A percentile compares a stretch with the other conserved stretches of the same genome.
phyloP scores from a whole-genome alignment of 441 rosid species.

The Metrosideros polymorpha region DNA sequence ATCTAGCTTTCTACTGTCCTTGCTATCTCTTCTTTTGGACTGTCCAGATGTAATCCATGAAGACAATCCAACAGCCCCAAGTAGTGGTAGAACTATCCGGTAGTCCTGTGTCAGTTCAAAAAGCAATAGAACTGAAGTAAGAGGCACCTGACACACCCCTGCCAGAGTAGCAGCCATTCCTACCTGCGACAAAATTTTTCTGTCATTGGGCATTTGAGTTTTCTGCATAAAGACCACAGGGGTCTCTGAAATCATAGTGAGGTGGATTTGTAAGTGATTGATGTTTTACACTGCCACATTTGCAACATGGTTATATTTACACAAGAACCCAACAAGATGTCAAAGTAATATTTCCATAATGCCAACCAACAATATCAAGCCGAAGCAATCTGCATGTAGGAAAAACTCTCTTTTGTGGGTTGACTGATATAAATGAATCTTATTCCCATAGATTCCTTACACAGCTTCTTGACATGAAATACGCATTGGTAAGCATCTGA shows the following conservation, averaged over 20 bases:
- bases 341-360: neutral
- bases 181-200: constrained; percentile 42
- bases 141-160: constrained; percentile 98
- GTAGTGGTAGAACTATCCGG: constrained; percentile 78
- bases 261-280: neutral
- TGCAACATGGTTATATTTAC: neutral
- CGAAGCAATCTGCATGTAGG: neutral
- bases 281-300: neutral
- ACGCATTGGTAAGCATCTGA: neutral
- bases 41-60: constrained; percentile 92
- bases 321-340: neutral
- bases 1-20: constrained; percentile 25
- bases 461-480: neutral
- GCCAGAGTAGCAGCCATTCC: constrained; percentile 99
- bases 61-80: constrained; percentile 91
- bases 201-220: neutral
- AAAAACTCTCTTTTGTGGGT: neutral
- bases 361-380: neutral
- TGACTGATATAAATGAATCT: neutral
- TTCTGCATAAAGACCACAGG: neutral
- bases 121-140: constrained; percentile 80
- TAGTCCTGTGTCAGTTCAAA: constrained; percentile 94
- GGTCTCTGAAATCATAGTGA: neutral
- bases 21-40: constrained; percentile 44
- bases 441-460: neutral